These are phyloP conservation scores for Aaosphaeria arxii DNA, from an alignment of 2,329 filamentous ascomycete species.

Conservation along the genomic window DNA sequence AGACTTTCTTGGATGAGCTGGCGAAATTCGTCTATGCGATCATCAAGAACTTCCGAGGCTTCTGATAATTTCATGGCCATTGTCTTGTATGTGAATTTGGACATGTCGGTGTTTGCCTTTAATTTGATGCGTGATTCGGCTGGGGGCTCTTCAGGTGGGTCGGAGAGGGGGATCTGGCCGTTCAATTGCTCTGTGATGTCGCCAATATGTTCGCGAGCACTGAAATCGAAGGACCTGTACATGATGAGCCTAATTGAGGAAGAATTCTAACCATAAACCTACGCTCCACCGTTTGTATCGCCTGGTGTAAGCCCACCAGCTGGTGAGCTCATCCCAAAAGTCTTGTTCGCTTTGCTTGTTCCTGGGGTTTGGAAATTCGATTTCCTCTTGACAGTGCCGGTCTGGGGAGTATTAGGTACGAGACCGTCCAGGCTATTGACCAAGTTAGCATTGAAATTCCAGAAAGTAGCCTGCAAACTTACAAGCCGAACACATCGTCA, in stretches of 20 bases:
- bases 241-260: conserved; percentile 6
- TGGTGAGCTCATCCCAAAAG: conserved; percentile 50
- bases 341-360: conserved; percentile 44
- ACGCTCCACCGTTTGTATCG: conserved; percentile 40
- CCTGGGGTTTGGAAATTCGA: conserved; percentile 49
- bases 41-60: conserved; percentile 88
- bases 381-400: conserved; percentile 52
- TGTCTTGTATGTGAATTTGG: conserved; percentile 87
- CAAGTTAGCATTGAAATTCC: no score
- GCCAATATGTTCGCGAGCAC: conserved; percentile 73
- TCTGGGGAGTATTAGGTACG: conserved; percentile 43
- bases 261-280: conserved; percentile 13
- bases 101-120: conserved; percentile 81
- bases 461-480: conserved; percentile 2
- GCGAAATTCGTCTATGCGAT: conserved; percentile 88
- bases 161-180: conserved; percentile 63
- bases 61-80: conserved; percentile 94
- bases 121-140: conserved; percentile 77
- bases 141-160: conserved; percentile 69
- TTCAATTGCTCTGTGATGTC: conserved; percentile 84
- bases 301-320: conserved; percentile 32
- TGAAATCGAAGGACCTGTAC: conserved; percentile 62
- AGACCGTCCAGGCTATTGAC: conserved; percentile 45
- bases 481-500: conserved; percentile 80
- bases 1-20: conserved; percentile 71